These are phyloP conservation scores for Monosporascus cannonballus DNA, from an alignment of 2,329 filamentous ascomycete species.

Conservation along the genomic window DNA sequence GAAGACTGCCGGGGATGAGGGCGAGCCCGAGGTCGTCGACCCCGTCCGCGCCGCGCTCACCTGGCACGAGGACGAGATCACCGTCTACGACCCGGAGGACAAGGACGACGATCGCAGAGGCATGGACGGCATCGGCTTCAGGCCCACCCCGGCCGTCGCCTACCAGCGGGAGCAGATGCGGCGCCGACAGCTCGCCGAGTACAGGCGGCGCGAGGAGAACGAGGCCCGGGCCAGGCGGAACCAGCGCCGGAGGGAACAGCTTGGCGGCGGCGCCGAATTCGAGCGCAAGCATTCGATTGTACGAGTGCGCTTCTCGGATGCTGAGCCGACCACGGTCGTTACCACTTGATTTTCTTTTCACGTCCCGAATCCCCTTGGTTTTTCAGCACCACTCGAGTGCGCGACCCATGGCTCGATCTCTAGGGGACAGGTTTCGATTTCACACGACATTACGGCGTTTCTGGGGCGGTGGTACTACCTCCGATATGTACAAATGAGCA, in stretches of 20 bases:
- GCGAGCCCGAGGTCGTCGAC: constrained; percentile 37
- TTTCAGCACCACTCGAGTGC: neutral
- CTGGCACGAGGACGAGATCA: constrained; percentile 65
- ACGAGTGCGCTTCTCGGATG: constrained; percentile 26
- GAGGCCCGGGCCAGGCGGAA: constrained; percentile 53
- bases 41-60: constrained; percentile 54
- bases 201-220: constrained; percentile 53
- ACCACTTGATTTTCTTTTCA: constrained; percentile 13
- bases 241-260: constrained; percentile 38
- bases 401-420: neutral
- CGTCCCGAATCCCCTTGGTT: no score
- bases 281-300: constrained; percentile 21
- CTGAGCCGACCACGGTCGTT: constrained; percentile 22
- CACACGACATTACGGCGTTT: constrained; percentile 3
- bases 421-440: neutral
- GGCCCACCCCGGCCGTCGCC: constrained; percentile 55
- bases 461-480: neutral
- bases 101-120: constrained; percentile 61
- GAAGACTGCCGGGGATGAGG: constrained; percentile 23
- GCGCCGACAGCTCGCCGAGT: constrained; percentile 56
- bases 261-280: constrained; percentile 18
- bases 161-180: constrained; percentile 51
- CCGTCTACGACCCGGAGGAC: constrained; percentile 58
- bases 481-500: neutral
- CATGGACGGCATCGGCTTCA: constrained; percentile 63